Conservation (phyloP, 23 red algal genomes). For the Pyropia haitanensis region DNA sequence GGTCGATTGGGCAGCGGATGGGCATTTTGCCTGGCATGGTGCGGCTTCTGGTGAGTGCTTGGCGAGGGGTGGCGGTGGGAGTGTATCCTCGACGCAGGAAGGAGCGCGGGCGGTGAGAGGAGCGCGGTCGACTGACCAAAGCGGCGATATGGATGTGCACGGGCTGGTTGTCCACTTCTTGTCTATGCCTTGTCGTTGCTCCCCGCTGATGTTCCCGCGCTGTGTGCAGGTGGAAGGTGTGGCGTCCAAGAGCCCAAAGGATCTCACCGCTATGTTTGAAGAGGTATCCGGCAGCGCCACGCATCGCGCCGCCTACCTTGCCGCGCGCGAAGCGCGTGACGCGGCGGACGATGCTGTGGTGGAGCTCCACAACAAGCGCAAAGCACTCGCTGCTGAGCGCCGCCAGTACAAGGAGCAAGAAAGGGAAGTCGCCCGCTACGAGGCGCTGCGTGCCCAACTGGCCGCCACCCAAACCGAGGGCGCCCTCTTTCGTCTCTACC, state of each 20-base stretch:
- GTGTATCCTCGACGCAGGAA: too few species aligned
- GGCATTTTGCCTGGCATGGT: too few species aligned
- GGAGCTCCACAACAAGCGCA: constrained; percentile 58
- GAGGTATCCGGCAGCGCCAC: constrained; percentile 63
- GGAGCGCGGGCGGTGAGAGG: too few species aligned
- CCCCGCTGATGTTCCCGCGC: background rate
- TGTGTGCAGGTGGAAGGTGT: constrained; percentile 41
- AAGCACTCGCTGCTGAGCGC: constrained; percentile 71
- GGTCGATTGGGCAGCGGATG: too few species aligned
- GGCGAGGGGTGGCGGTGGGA: too few species aligned
- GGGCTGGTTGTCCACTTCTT: too few species aligned
- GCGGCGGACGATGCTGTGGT: constrained; percentile 64
- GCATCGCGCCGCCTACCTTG: constrained; percentile 54
- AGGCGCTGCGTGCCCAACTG: constrained; percentile 45
- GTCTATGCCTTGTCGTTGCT: too few species aligned
- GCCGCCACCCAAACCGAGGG: constrained; percentile 48
- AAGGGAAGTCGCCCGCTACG: constrained; percentile 74
- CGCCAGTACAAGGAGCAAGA: constrained; percentile 75
- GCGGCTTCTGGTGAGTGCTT: too few species aligned
- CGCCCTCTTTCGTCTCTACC: constrained; percentile 71
- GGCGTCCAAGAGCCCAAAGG: constrained; percentile 51
- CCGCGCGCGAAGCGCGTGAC: constrained; percentile 22
- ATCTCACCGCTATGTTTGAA: constrained; percentile 82
- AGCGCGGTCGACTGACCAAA: too few species aligned
- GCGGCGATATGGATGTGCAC: too few species aligned